These are phyloP conservation scores for Cylindrodendrum hubeiense DNA, from an alignment of 2,329 filamentous ascomycete species.

Conservation along the genomic window DNA sequence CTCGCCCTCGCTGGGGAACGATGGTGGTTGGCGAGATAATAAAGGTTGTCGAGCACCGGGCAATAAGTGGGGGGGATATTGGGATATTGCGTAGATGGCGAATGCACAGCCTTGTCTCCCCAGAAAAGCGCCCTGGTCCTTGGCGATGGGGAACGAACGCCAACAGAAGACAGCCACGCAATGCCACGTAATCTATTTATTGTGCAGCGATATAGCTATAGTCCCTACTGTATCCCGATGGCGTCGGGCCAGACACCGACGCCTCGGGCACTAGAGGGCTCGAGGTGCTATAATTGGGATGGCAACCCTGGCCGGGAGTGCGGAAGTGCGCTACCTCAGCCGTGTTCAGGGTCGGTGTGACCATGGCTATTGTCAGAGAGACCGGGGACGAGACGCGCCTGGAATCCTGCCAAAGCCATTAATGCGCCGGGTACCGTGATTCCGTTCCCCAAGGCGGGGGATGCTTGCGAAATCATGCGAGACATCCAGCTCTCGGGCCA, in stretches of 20 bases:
- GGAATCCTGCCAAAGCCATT: conserved; percentile 14
- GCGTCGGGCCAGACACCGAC: conserved; percentile 22
- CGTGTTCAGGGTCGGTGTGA: conserved; percentile 16
- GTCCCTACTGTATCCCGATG: conserved; percentile 19
- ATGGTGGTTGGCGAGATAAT: conserved; percentile 10
- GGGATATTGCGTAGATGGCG: conserved; percentile 31
- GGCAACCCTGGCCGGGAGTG: conserved; percentile 10
- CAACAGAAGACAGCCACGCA: conserved; percentile 37
- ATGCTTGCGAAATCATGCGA: conserved; percentile 17
- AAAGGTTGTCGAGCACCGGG: conserved; percentile 8
- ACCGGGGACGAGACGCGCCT: conserved; percentile 11
- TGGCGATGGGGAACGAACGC: conserved; percentile 26
- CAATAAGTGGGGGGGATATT: conserved; percentile 20
- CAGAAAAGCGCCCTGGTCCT: conserved; percentile 31
- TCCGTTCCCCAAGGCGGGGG: conserved; percentile 4
- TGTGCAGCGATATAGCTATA: conserved; percentile 21
- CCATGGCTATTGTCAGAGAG: conserved; percentile 4
- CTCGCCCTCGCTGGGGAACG: neutral
- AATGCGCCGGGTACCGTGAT: conserved; percentile 16
- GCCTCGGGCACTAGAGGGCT: conserved; percentile 20
- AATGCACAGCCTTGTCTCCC: conserved; percentile 29
- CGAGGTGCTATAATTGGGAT: conserved; percentile 40
- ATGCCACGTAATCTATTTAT: conserved; percentile 38
- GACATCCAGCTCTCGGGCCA: conserved; percentile 15
- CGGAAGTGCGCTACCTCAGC: conserved; percentile 15